phyloP scores from a whole-genome alignment of 805 yeast genomes.

The Wickerhamomyces mucosus region DNA sequence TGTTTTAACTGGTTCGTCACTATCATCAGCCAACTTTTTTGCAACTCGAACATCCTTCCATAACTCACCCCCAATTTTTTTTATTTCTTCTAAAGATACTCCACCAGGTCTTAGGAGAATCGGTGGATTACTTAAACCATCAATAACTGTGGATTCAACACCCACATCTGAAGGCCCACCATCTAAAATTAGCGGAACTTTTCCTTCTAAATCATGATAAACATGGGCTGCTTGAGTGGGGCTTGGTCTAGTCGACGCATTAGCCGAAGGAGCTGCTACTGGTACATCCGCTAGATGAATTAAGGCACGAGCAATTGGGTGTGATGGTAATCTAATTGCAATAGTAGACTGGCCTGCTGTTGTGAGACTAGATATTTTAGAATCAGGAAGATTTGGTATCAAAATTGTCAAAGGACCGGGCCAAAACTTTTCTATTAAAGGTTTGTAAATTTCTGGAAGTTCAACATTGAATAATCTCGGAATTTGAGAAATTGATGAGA shows the following conservation, averaged over 20 bases:
- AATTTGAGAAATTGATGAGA: constrained; percentile 69
- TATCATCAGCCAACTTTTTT: constrained; percentile 48
- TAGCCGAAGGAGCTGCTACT: constrained; percentile 96
- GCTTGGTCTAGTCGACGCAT: constrained; percentile 90
- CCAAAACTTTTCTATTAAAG: constrained; percentile 69
- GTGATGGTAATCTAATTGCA: constrained; percentile 83
- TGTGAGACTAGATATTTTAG: constrained; percentile 59
- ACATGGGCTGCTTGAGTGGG: constrained; percentile 90
- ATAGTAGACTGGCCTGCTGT: constrained; percentile 86
- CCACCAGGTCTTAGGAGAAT: constrained; percentile 93
- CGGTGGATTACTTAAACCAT: constrained; percentile 81
- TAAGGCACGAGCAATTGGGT: constrained; percentile 85
- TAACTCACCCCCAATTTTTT: constrained; percentile 47
- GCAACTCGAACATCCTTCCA: constrained; percentile 64
- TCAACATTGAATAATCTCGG: constrained; percentile 41
- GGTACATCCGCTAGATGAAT: constrained; percentile 81
- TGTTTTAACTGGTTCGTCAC: constrained; percentile 66
- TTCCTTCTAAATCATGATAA: constrained; percentile 64
- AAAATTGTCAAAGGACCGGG: constrained; percentile 93
- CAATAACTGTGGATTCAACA: constrained; percentile 88
- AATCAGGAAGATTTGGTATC: constrained; percentile 43
- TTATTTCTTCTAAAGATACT: constrained; percentile 68
- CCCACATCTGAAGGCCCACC: constrained; percentile 90
- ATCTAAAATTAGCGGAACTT: constrained; percentile 77
- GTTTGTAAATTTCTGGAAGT: constrained; percentile 61